These are phyloP conservation scores for Hagleromyces aurorensis DNA, from an alignment of 805 yeast genomes.

Conservation along the genomic window DNA sequence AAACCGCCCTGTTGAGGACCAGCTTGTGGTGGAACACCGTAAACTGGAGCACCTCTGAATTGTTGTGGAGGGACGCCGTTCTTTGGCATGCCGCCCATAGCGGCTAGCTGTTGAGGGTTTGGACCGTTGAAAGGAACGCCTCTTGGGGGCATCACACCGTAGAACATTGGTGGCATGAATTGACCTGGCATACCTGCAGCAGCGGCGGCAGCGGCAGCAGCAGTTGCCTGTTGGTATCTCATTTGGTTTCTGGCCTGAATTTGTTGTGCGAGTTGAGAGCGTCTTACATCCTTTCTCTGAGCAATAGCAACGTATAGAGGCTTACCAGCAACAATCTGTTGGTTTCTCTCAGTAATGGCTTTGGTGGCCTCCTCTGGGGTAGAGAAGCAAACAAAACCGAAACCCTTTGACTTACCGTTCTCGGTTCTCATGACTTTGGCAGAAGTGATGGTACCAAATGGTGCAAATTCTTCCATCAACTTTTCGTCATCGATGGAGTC, in stretches of 20 bases:
- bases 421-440: conserved; percentile 96
- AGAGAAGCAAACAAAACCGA: conserved; percentile 97
- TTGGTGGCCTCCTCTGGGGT: conserved; percentile 98
- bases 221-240: conserved; percentile 96
- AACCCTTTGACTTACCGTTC: conserved; percentile 91
- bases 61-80: conserved; percentile 54
- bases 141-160: conserved; percentile 65
- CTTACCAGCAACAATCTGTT: conserved; percentile 88
- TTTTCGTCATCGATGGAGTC: conserved; percentile 87
- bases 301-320: conserved; percentile 98
- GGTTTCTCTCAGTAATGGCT: conserved; percentile 98
- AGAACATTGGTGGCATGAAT: conserved; percentile 35
- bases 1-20: conserved; percentile 53
- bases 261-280: conserved; percentile 94
- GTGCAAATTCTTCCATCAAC: conserved; percentile 84
- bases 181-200: conserved; percentile 35
- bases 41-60: conserved; percentile 68
- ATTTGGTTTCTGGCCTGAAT: conserved; percentile 96
- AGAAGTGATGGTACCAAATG: conserved; percentile 91
- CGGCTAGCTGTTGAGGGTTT: conserved; percentile 71
- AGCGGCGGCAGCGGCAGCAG: conserved; percentile 36
- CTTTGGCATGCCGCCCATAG: conserved; percentile 54
- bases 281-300: conserved; percentile 96
- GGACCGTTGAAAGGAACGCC: conserved; percentile 75
- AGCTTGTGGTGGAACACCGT: conserved; percentile 75